Evolutionary conservation across 1,139 yeast genomes (phyloP), one percentile per base, ranked within the genome.

Genomic region (Cylindricascospora bacillispora): DNA sequence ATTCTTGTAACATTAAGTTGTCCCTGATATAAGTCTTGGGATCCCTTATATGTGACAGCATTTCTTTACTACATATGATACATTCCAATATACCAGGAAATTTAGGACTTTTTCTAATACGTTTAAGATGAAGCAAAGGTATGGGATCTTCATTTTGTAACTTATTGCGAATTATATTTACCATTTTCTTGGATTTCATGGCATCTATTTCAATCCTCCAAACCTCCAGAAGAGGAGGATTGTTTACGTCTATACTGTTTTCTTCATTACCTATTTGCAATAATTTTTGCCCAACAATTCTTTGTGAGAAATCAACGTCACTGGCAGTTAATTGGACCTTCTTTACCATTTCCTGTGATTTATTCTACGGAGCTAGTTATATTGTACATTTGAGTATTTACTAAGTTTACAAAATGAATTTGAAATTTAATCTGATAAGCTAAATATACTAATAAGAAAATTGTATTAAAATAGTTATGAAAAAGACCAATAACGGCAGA

Each of bases 161-260:
- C 11, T 35, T 30, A 14, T 29, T 32, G 24, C 48, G 49, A 26
- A 56, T 45, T 16, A 45, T 52, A 41, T 47, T 47, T 13, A 65
- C 45, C 10, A 61, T 45, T 19, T 40, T 34, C 9, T 57, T 43
- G 6, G 76, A 65, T 7, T 54, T 47, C 34, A 45, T 49, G 0
- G 78, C 70, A 5, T 60, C 50, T 5, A 73, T 62, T 17, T 54
- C 54, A 4, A 67, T 55, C 1, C 70, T 59, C 92, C 93, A 81
- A 2, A 69, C 76, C 3, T 58, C 53, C 3, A 63, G 53, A 44
- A 31, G 10, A 18, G 25, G 29, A 27, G 15, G 14, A 19, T 26
- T 49, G 6, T 50, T 40, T 1, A 44, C 39, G 2, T 37, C 35
- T 5, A 41, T 44, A 2, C 43, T 44, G 28, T 56, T 54, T 33